A percentile compares a stretch with the other conserved stretches of the same genome.
Conservation (phyloP, 768 basidiomycete species). For the Kwoniella dejecticola region DNA sequence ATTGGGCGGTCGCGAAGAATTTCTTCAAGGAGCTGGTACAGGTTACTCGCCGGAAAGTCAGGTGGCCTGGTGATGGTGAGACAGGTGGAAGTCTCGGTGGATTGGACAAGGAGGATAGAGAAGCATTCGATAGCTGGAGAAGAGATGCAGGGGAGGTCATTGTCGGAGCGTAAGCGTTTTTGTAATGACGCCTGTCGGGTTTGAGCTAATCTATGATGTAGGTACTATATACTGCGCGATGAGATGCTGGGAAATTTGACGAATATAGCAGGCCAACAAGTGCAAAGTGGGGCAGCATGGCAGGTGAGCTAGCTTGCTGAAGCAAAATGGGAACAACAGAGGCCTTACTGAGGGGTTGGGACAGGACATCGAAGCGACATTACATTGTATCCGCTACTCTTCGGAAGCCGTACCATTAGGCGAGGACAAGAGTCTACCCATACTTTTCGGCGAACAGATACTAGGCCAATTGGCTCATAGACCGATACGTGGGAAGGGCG, state of each 20-base stretch:
- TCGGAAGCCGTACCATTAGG: conserved; percentile 79
- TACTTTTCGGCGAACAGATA: conserved; percentile 71
- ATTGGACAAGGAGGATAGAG: conserved; percentile 47
- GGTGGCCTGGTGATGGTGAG: conserved; percentile 62
- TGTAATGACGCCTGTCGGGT: background rate
- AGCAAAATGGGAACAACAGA: background rate
- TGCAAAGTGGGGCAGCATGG: conserved; percentile 61
- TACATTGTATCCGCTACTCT: conserved; percentile 81
- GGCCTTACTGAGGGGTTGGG: conserved; percentile 5
- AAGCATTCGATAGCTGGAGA: conserved; percentile 49
- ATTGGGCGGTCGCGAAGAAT: conserved; percentile 62
- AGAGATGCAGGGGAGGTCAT: conserved; percentile 55
- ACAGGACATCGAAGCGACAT: conserved; percentile 80
- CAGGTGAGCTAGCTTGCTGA: conserved; percentile 61
- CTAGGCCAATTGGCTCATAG: conserved; percentile 64
- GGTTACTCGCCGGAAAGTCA: conserved; percentile 70
- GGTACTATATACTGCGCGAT: conserved; percentile 79
- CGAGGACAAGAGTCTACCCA: conserved; percentile 57
- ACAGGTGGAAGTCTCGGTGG: conserved; percentile 15
- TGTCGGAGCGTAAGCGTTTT: conserved; percentile 47
- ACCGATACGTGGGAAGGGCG: conserved; percentile 36
- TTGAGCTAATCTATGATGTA: conserved; percentile 4
- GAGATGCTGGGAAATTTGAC: conserved; percentile 77
- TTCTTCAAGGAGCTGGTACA: conserved; percentile 78
- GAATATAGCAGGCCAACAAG: conserved; percentile 63